A percentile compares a stretch with the other conserved stretches of the same genome.
phyloP scores from a whole-genome alignment of 176 grass and related monocot species.

The Alloteropsis semialata region DNA sequence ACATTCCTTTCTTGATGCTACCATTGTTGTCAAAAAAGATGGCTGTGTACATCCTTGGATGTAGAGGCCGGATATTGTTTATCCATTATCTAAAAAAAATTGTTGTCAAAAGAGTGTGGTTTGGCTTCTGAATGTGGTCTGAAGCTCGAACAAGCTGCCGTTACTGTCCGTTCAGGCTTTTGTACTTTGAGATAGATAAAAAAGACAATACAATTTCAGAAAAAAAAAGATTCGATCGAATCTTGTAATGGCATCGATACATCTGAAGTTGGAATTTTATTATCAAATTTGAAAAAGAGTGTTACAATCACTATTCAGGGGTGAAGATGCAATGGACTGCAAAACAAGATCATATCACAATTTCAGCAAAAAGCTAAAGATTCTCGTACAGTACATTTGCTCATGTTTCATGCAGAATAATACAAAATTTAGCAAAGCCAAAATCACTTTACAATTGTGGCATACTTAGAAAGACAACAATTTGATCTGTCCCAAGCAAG shows the following conservation, averaged over 20 bases:
- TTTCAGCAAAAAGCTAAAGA: background rate
- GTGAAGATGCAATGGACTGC: background rate
- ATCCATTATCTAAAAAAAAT: no score
- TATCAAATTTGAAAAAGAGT: background rate
- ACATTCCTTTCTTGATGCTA: background rate
- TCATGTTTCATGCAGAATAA: background rate
- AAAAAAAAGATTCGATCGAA: background rate
- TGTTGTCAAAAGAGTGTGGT: background rate
- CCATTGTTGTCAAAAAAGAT: background rate
- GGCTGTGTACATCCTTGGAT: no score
- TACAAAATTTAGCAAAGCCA: background rate
- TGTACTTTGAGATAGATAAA: background rate
- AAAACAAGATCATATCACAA: background rate
- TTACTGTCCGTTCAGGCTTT: background rate
- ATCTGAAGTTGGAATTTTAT: background rate
- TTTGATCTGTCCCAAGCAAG: background rate
- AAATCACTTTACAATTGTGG: background rate
- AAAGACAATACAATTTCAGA: background rate
- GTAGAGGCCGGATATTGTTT: no score
- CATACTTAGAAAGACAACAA: background rate
- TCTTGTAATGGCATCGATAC: background rate
- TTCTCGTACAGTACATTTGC: background rate
- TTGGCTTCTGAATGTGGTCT: background rate
- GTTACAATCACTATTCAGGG: background rate
- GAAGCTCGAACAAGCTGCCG: slow-evolving; percentile 6